phyloP scores from a whole-genome alignment of 2,329 filamentous ascomycete species.

The Fusarium algeriense region DNA sequence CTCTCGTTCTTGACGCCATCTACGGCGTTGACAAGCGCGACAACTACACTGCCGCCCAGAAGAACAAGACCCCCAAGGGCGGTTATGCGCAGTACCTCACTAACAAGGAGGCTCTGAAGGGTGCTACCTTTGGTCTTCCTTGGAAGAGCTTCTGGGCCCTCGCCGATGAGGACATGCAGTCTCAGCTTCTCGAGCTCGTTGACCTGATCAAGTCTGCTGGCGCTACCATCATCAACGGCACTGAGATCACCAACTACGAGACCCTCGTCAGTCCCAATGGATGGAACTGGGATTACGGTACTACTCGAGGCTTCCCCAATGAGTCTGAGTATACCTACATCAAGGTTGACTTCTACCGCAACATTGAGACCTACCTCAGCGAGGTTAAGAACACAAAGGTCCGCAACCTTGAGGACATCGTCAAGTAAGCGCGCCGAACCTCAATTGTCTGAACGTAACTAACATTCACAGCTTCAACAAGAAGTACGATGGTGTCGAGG shows the following conservation, averaged over 20 bases:
- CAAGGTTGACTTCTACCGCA: constrained; percentile 76
- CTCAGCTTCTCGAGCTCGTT: constrained; percentile 62
- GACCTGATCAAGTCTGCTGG: constrained; percentile 69
- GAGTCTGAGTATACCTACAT: constrained; percentile 80
- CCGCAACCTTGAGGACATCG: constrained; percentile 72
- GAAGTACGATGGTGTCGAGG: constrained; percentile 74
- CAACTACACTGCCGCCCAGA: constrained; percentile 73
- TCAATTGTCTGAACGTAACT: neutral
- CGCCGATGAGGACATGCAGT: constrained; percentile 67
- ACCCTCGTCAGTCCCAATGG: constrained; percentile 71
- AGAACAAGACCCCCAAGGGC: constrained; percentile 63
- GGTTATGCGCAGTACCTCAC: constrained; percentile 71
- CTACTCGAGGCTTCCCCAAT: constrained; percentile 71
- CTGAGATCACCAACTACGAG: constrained; percentile 74
- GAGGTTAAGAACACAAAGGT: constrained; percentile 72
- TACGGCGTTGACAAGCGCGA: constrained; percentile 73
- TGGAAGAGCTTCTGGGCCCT: constrained; percentile 79
- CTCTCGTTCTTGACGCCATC: constrained; percentile 75
- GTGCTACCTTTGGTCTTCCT: constrained; percentile 76
- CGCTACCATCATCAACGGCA: constrained; percentile 76
- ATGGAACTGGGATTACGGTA: constrained; percentile 82
- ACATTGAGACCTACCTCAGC: constrained; percentile 71
- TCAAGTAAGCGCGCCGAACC: constrained; percentile 58
- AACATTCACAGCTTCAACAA: constrained; percentile 70
- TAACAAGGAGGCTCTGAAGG: constrained; percentile 65